Base-by-base conservation (phyloP, 768 basidiomycete genomes). In the Russula ochroleuca region DNA sequence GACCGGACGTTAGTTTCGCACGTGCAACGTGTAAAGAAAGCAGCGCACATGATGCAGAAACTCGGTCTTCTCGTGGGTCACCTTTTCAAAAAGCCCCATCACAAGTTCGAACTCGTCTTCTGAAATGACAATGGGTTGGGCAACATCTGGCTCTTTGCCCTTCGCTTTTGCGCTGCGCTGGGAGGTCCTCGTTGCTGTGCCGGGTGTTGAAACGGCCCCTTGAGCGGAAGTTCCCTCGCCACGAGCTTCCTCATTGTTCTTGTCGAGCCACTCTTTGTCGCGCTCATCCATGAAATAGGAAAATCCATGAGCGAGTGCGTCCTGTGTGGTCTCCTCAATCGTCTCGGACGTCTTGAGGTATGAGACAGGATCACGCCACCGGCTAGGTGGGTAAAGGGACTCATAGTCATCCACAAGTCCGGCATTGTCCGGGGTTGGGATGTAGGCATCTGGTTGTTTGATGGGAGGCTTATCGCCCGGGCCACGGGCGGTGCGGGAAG, bases 201-300 rank as follows among this genome's bases (percentile, higher is more conserved):
- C 79, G 37, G 77, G 70, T 23, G 78, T 77, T 11, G 85, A 84
- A 47, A 88, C 70, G 6, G 86, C 85, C 23, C 86, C 87, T 70
- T 90, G 90, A 0, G 83, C 81, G 65, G 88, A 91, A 0, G 90
- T 89, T 19, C 93, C 93, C 73, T 94, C 92, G 19, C 89, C 91
- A 15, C 88, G 81, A 2, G 90, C 91, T 61, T 88, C 84, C 70
- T 88, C 87, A 70, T 98, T 97, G 71, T 92, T 93, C 75, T 85
- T 88, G 69, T 91, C 88, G 37, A 99, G 82, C 96, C 96, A 99
- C 67, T 90, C 89, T 70, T 89, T 86, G 77, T 98, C 96, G 19
- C 89, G 87, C 74, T 98, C 97, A 70, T 99, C 96, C 90, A 98
- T 91, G 67, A 85, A 91, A 72, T 98, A 98, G 2, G 86, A 85